Evolutionary conservation across 2,329 filamentous ascomycete species (phyloP).

Genomic region (Plectosphaerella plurivora): DNA sequence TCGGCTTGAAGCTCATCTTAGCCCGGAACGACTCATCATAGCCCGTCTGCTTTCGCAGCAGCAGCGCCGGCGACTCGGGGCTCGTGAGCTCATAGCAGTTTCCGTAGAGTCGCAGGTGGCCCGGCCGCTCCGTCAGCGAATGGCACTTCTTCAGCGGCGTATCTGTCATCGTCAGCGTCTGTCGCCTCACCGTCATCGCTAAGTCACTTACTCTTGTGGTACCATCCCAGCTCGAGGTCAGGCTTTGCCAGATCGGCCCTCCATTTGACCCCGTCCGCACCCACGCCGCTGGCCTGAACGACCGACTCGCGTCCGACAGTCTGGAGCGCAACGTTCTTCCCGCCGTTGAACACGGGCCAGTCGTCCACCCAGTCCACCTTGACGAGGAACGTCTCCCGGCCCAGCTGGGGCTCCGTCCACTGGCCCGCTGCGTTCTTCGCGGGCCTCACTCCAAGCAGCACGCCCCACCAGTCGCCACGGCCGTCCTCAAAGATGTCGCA

Average conservation of each 20-base stretch:
- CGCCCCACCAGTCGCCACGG: conserved; percentile 41
- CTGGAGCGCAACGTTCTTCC: conserved; percentile 35
- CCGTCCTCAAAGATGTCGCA: conserved; percentile 41
- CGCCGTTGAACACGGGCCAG: conserved; percentile 46
- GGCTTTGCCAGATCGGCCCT: conserved; percentile 25
- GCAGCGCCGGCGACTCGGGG: conserved; percentile 45
- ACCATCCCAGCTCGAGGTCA: conserved; percentile 30
- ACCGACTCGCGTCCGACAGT: conserved; percentile 23
- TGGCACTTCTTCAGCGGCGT: conserved; percentile 42
- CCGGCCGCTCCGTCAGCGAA: conserved; percentile 37
- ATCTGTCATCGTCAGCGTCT: conserved; percentile 23
- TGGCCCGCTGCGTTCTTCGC: conserved; percentile 14
- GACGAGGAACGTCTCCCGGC: conserved; percentile 42
- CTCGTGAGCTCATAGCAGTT: conserved; percentile 46
- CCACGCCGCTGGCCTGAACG: conserved; percentile 13
- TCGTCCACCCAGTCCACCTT: conserved; percentile 44
- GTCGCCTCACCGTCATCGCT: not conserved
- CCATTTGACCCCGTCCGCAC: conserved; percentile 25
- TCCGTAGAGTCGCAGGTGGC: conserved; percentile 42
- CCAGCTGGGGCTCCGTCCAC: conserved; percentile 34
- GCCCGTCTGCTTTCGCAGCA: conserved; percentile 49
- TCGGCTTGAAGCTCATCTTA: conserved; percentile 40
- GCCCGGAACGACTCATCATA: conserved; percentile 36
- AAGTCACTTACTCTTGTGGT: conserved; percentile 25
- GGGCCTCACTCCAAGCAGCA: conserved; percentile 40